phyloP scores from a whole-genome alignment of 495 filamentous ascomycete species.

The Aspergillus baeticus region DNA sequence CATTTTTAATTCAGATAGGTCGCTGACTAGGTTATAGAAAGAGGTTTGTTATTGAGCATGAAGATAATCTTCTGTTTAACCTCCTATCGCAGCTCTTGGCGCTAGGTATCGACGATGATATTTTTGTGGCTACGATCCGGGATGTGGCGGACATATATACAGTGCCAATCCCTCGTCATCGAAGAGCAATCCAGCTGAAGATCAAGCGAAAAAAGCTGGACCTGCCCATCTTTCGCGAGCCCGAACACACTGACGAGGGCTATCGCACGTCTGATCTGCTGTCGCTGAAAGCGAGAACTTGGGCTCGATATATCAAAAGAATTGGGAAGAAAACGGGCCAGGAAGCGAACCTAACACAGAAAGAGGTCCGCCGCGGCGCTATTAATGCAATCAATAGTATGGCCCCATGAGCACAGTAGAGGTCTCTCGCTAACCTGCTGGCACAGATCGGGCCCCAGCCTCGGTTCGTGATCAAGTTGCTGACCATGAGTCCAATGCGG shows the following conservation, averaged over 20 bases:
- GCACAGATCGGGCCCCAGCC: no score
- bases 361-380: constrained; percentile 9
- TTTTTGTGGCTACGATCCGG: constrained; percentile 10
- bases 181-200: constrained; percentile 11
- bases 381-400: constrained; percentile 19
- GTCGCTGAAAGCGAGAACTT: constrained; percentile 12
- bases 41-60: constrained; percentile 15
- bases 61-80: constrained; percentile 12
- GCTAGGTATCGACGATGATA: constrained; percentile 6
- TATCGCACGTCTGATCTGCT: constrained; percentile 2
- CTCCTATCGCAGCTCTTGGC: constrained; percentile 11
- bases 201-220: constrained; percentile 11
- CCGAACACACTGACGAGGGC: background rate
- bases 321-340: constrained; percentile 6
- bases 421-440: no score
- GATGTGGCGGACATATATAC: constrained; percentile 12
- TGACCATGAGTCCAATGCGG: constrained; percentile 13
- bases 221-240: constrained; percentile 13
- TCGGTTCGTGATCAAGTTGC: constrained; percentile 14
- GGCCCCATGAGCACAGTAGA: background rate
- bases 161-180: constrained; percentile 9
- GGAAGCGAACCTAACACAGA: constrained; percentile 13
- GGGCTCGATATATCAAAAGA: constrained; percentile 11
- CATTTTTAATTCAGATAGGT: no score
- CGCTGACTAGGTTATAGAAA: background rate